Evolutionary conservation across 1,284 basidiomycete genomes (phyloP).

Genomic region (Wolfiporia cocos): DNA sequence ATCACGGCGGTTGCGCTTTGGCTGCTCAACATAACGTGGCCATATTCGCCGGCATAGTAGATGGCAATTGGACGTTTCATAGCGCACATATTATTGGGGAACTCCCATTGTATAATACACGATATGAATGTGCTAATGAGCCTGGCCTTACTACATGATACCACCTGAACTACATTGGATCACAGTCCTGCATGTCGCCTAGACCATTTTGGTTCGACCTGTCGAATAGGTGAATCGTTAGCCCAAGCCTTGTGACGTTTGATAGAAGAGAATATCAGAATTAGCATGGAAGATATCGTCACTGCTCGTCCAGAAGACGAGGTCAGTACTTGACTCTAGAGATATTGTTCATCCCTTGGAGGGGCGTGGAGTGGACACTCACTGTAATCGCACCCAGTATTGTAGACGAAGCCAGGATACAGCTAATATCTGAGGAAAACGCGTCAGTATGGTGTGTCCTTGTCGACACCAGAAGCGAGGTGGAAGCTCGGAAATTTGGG

Average conservation of each 20-base stretch:
- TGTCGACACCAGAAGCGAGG: slow-evolving; percentile 1
- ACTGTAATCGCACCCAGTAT: too few species aligned
- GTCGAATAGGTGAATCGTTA: too few species aligned
- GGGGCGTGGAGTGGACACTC: too few species aligned
- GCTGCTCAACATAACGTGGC: slow-evolving; percentile 53
- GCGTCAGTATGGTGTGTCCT: slow-evolving; percentile 2
- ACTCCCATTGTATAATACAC: too few species aligned
- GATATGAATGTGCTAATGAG: too few species aligned
- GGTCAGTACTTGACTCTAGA: slow-evolving; percentile 89
- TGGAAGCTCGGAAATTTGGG: slow-evolving; percentile 79
- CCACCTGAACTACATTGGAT: too few species aligned
- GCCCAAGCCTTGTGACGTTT: too few species aligned
- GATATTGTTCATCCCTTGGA: slow-evolving; percentile 58
- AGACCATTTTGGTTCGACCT: too few species aligned
- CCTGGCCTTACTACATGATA: too few species aligned
- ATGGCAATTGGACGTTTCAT: not conserved
- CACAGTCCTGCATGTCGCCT: too few species aligned
- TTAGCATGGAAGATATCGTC: slow-evolving; percentile 80
- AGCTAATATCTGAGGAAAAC: too few species aligned
- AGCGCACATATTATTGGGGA: not conserved
- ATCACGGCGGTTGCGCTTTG: slow-evolving; percentile 41
- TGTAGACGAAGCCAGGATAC: too few species aligned
- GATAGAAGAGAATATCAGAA: slow-evolving; percentile 58
- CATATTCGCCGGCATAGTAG: slow-evolving; percentile 24
- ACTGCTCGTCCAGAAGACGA: slow-evolving; percentile 62